These are phyloP conservation scores for Phytophthora rubi DNA, from an alignment of 352 stramenopile species.

Conservation along the genomic window DNA sequence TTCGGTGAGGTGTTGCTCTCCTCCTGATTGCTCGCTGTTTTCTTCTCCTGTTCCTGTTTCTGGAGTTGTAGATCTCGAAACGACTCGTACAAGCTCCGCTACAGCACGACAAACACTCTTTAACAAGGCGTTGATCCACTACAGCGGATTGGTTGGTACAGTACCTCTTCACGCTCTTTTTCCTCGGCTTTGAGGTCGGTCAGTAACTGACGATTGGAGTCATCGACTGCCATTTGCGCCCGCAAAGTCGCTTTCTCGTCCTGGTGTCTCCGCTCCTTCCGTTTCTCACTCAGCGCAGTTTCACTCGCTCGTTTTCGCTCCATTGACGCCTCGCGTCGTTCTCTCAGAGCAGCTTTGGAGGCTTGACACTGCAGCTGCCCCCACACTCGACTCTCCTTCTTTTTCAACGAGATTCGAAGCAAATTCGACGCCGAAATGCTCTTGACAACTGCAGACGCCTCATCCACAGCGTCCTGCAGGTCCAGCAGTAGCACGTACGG, in stretches of 20 bases:
- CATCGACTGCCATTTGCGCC: constrained; percentile 83
- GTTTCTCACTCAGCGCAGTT: constrained; percentile 45
- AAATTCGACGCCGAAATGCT: constrained; percentile 41
- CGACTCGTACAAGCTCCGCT: constrained; percentile 78
- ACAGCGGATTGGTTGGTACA: neutral
- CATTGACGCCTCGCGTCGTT: constrained; percentile 68
- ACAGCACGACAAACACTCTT: neutral
- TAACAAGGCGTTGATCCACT: neutral
- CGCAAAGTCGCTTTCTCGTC: constrained; percentile 81
- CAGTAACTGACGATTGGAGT: constrained; percentile 76
- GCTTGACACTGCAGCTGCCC: constrained; percentile 44
- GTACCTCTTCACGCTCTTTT: constrained; percentile 79
- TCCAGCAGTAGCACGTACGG: constrained; percentile 83
- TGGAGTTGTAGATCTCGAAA: constrained; percentile 55
- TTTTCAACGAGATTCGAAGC: constrained; percentile 61
- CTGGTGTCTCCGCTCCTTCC: constrained; percentile 59
- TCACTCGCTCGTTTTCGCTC: constrained; percentile 58
- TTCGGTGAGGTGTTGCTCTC: neutral
- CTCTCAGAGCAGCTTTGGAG: constrained; percentile 43
- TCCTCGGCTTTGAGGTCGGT: constrained; percentile 78
- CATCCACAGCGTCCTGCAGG: constrained; percentile 63
- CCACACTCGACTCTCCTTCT: constrained; percentile 50
- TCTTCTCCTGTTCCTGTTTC: constrained; percentile 14
- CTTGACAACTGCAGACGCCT: constrained; percentile 55
- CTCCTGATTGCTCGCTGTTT: constrained; percentile 12